Conservation (phyloP, 1,139 yeast genomes). For the Wickerhamomyces sp. region DNA sequence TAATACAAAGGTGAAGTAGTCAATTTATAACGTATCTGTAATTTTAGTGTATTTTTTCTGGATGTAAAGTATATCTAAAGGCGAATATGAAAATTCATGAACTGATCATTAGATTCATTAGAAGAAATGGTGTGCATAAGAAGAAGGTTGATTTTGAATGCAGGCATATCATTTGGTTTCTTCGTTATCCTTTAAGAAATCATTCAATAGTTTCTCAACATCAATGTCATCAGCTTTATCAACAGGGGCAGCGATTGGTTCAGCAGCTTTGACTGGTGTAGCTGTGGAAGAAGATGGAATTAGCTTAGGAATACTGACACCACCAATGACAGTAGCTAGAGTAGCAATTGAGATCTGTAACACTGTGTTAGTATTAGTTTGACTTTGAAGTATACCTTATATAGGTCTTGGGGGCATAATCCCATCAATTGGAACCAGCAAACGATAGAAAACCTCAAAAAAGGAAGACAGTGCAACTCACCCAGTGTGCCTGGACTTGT, state of each 20-base stretch:
- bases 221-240: slow-evolving; percentile 50
- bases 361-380: neutral
- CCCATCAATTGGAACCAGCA: neutral
- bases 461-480: slow-evolving; percentile 34
- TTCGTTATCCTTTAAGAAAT: slow-evolving; percentile 24
- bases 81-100: neutral
- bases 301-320: slow-evolving; percentile 25
- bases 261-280: slow-evolving; percentile 36
- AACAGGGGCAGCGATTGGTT: slow-evolving; percentile 32
- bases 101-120: neutral
- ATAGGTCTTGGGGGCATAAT: neutral
- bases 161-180: slow-evolving; percentile 13
- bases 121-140: neutral
- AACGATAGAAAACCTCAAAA: neutral
- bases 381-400: neutral
- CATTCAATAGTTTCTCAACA: slow-evolving; percentile 51
- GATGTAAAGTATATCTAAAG: neutral
- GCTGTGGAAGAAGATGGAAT: slow-evolving; percentile 16
- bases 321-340: slow-evolving; percentile 32
- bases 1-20: too few relatives aligned
- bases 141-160: too few relatives aligned
- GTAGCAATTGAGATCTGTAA: slow-evolving; percentile 38
- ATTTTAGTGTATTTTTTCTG: neutral
- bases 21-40: neutral
- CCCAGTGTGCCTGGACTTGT: slow-evolving; percentile 61